These are phyloP conservation scores for Beauveria sp. DNA, from an alignment of 2,329 filamentous ascomycete species.

Conservation along the genomic window DNA sequence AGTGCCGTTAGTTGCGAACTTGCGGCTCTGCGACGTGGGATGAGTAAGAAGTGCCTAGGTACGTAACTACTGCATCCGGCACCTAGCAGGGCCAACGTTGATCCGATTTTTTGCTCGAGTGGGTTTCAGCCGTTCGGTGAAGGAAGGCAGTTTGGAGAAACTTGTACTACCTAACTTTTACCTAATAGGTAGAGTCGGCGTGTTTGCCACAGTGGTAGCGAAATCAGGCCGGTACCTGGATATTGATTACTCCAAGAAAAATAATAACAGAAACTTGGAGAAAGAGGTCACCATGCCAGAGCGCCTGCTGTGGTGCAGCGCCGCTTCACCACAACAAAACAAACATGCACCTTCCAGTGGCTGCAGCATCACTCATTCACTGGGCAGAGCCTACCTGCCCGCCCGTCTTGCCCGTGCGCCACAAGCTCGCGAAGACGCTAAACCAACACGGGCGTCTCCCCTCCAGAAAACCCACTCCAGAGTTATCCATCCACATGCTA, in stretches of 20 bases:
- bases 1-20: neutral
- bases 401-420: neutral
- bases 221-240: no score
- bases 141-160: no score
- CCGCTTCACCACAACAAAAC: no score
- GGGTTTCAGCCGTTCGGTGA: no score
- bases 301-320: no score
- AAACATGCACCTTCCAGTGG: neutral
- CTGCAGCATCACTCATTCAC: neutral
- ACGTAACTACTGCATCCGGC: no score
- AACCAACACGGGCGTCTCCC: constrained; percentile 9
- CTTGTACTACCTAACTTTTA: no score
- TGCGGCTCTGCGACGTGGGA: neutral
- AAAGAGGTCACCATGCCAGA: no score
- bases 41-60: neutral
- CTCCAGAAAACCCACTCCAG: constrained; percentile 8
- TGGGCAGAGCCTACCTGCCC: neutral
- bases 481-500: neutral
- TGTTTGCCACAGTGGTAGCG: no score
- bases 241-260: no score
- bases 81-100: neutral
- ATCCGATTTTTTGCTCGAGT: neutral
- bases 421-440: neutral
- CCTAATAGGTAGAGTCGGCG: no score
- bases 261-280: no score